These are phyloP conservation scores for Linum lewisii DNA, from an alignment of 345 rosid genomes.

Conservation along the genomic window DNA sequence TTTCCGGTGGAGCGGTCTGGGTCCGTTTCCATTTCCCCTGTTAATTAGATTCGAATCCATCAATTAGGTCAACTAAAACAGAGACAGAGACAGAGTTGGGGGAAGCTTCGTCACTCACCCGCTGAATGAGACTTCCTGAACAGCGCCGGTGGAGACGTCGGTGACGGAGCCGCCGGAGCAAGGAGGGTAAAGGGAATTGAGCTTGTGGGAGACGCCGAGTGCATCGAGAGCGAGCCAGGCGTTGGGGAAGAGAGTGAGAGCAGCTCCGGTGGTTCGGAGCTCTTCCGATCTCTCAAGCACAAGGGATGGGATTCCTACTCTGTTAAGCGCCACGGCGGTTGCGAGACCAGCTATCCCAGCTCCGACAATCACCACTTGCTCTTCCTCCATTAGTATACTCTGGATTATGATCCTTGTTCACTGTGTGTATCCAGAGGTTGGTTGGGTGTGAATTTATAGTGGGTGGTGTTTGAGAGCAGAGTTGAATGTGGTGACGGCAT, in stretches of 20 bases:
- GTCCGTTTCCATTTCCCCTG: neutral
- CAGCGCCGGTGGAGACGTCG: conserved; percentile 20
- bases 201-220: conserved; percentile 32
- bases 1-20: conserved; percentile 18
- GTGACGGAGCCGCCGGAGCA: conserved; percentile 9
- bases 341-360: conserved; percentile 38
- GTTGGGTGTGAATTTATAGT: neutral
- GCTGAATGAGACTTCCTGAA: conserved; percentile 3
- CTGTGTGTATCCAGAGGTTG: neutral
- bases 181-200: conserved; percentile 16
- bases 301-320: conserved; percentile 22
- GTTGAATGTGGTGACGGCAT: no score
- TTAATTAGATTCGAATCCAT: neutral
- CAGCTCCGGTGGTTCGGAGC: conserved; percentile 25
- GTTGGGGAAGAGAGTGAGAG: conserved; percentile 23
- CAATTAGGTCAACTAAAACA: no score
- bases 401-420: neutral
- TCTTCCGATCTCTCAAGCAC: conserved; percentile 23
- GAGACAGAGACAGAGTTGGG: no score
- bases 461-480: neutral
- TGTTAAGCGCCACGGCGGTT: conserved; percentile 25
- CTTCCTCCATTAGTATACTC: neutral
- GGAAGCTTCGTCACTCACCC: neutral
- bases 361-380: conserved; percentile 30
- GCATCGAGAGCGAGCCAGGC: conserved; percentile 36